Conservation (phyloP, 2,329 filamentous ascomycete species). For the Thelonectria rubi region DNA sequence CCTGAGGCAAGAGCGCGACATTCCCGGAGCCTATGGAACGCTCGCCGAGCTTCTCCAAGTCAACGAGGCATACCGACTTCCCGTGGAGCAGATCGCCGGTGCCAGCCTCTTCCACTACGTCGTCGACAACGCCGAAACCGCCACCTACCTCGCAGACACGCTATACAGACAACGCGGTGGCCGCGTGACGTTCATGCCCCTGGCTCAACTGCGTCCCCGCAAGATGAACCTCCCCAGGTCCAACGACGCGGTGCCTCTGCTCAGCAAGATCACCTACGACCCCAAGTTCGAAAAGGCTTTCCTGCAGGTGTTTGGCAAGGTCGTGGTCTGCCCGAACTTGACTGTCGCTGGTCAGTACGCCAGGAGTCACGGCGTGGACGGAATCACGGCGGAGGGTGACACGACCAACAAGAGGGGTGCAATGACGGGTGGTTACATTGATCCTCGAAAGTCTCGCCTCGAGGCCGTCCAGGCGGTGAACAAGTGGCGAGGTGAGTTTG, state of each 20-base stretch:
- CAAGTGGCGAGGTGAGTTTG: slow-evolving; percentile 78
- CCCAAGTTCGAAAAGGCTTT: slow-evolving; percentile 83
- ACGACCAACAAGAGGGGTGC: slow-evolving; percentile 95
- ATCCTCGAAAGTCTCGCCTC: slow-evolving; percentile 85
- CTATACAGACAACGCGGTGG: slow-evolving; percentile 83
- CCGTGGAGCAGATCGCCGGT: slow-evolving; percentile 92
- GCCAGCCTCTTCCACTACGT: slow-evolving; percentile 95
- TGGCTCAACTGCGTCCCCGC: slow-evolving; percentile 80
- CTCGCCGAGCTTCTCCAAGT: slow-evolving; percentile 93
- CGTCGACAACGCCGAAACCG: slow-evolving; percentile 90
- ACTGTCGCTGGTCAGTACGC: slow-evolving; percentile 90
- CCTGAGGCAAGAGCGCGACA: slow-evolving; percentile 79
- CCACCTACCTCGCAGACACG: slow-evolving; percentile 80
- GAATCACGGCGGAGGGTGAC: slow-evolving; percentile 94
- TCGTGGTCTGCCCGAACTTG: slow-evolving; percentile 91
- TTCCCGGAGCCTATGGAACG: slow-evolving; percentile 90
- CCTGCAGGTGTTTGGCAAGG: slow-evolving; percentile 94
- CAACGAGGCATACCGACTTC: slow-evolving; percentile 82
- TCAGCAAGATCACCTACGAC: slow-evolving; percentile 86
- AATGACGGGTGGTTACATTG: slow-evolving; percentile 93
- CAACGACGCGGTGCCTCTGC: slow-evolving; percentile 85
- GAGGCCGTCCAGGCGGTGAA: slow-evolving; percentile 81
- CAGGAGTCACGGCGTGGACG: slow-evolving; percentile 88
- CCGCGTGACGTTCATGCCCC: slow-evolving; percentile 92
- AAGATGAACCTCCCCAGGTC: slow-evolving; percentile 82